Evolutionary conservation across 1,284 basidiomycete species (phyloP), one percentile per base, ranked within the genome.

Genomic region (Irpex rosettiformis): DNA sequence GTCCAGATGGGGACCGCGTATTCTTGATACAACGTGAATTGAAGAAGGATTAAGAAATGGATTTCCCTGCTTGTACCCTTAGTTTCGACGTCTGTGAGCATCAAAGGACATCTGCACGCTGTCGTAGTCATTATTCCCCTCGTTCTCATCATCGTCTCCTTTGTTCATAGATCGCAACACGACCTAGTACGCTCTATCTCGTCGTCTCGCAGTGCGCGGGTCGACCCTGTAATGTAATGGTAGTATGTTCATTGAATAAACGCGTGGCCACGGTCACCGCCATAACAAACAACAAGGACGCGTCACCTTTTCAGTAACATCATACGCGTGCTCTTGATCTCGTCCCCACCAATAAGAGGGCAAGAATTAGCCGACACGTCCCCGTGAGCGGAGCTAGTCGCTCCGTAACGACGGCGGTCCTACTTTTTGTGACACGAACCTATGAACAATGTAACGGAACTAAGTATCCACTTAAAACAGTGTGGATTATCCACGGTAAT

Each of bases 1-100:
- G 74, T 33, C 73, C 75, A 16, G 84, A 84, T 51, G 84, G 86
- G 61, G 89, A 91, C 73, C 82, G 89, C 54, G 76, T 90, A 56
- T 93, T 91, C 69, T 78, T 91, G 24, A 77, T 92, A 62, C 78
- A 82, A 67, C 77, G 85, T 70, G 88, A 89, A 54, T 72, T 93
- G 69, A 93, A 93, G 83, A 84, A 83, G 70, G 84, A 86, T 67
- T 86, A 30, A 45, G 43, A n/a, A 64, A 24, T 21, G 33, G n/a
- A 29, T 21, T 53, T 7, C 47, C 27, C 48, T 24, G 18, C 45
- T 24, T 62, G 52, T 56, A 56, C 52, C 33, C 58, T 24, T 59
- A 58, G 40, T 24, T 28, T 55, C 42, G 49, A 56, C 55, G 55
- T 48, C 40, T 42, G 52, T 56, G 48, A 53, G 40, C 56, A 28